Base-by-base conservation (phyloP, 352 stramenopile species). In the Phytophthora fragariaefolia region DNA sequence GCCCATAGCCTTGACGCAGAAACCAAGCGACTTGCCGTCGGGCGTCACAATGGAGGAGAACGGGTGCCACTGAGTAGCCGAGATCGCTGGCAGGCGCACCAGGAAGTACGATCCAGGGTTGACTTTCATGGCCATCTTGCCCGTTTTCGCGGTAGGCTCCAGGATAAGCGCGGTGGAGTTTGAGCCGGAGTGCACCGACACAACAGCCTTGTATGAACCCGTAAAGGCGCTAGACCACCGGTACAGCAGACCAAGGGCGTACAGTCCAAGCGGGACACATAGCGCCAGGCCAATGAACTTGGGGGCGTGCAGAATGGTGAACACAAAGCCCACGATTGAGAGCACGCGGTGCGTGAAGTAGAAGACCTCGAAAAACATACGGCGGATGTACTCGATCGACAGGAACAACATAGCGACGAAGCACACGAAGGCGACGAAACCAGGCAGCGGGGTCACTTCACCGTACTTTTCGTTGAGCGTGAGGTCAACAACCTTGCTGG, bases 31-130 rank as follows among this genome's bases (percentile, higher is more conserved):
- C 42, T 93, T 82, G 36, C 82, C 80, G 17, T 91, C 75, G 1
- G 80, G 70, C 2, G 80, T 91, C 49, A 93, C 85, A 38, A 95
- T 82, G 1, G 85, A 83, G 7, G 85, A 93, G 71, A 95, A 95
- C 49, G 85, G 87, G 40, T 95, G 87, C 85, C 87, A 95, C 63
- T 95, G 63, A 6, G 77, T 74, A 9, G 46, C 48, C 38, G 83
- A 93, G 23, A 94, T 70, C 9, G 83, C 74, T n/a, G 87, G 82
- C 3, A 93, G 63, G 34, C 76, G 76, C n/a, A 95, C 65, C 47
- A 87, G 85, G 59, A 92, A 95, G 80, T 91, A 95, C 63, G 85
- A 85, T 13, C 79, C 85, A 26, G 77, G 71, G 36, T 83, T 71
- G 49, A 90, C 74, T n/a, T 67, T 66, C 68, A 79, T 73, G 1